phyloP scores from a whole-genome alignment of 352 stramenopile genomes.

The Globisporangium acanthophoron region DNA sequence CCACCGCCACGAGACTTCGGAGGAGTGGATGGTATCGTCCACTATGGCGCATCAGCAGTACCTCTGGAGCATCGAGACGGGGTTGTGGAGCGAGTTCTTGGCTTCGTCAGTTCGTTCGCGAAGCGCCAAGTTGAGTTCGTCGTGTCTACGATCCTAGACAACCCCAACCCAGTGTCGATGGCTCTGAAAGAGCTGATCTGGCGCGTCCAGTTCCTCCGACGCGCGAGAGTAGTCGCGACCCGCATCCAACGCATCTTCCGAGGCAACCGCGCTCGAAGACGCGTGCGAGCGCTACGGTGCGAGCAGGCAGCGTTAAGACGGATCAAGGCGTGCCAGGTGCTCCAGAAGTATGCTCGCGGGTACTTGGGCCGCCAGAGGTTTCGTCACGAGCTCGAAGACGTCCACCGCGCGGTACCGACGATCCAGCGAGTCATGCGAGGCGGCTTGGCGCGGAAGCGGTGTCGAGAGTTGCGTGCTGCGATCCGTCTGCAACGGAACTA shows the following conservation, averaged over 20 bases:
- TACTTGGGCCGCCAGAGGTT: slow-evolving; percentile 48
- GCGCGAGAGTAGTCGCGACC: slow-evolving; percentile 41
- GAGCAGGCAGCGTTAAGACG: slow-evolving; percentile 31
- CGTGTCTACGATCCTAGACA: slow-evolving; percentile 15
- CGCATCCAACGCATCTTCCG: slow-evolving; percentile 65
- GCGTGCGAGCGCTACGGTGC: slow-evolving; percentile 30
- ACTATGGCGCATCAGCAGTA: not conserved
- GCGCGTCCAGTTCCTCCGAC: slow-evolving; percentile 52
- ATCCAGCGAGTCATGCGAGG: slow-evolving; percentile 55
- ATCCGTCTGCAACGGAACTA: slow-evolving; percentile 53
- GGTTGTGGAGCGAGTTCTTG: not conserved
- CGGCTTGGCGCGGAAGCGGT: slow-evolving; percentile 30
- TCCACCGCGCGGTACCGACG: slow-evolving; percentile 35
- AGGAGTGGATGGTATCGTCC: not conserved
- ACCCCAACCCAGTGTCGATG: slow-evolving; percentile 35
- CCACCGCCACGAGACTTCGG: slow-evolving; percentile 14
- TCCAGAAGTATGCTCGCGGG: slow-evolving; percentile 53
- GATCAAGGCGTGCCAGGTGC: slow-evolving; percentile 25
- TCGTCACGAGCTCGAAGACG: slow-evolving; percentile 20
- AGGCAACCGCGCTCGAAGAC: slow-evolving; percentile 47
- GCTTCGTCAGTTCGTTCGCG: not conserved
- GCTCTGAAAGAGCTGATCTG: slow-evolving; percentile 51
- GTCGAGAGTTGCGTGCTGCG: slow-evolving; percentile 27
- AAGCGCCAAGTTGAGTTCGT: not conserved
- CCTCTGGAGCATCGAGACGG: not conserved